Conservation (phyloP, 257 asterid genomes). For the Primulina eburnea region DNA sequence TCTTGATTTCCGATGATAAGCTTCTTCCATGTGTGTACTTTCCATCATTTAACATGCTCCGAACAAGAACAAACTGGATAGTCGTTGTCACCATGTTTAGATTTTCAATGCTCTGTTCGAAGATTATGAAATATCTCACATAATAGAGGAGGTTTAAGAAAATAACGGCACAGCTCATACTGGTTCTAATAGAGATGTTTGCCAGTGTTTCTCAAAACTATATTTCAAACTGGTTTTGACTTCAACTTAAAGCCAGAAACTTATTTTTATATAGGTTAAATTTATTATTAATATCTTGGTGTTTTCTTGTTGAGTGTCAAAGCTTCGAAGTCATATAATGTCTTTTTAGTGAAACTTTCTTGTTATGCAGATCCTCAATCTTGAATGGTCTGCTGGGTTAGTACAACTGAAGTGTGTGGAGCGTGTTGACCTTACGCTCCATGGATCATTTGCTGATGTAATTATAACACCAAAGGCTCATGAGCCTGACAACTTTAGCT, state of each 20-base stretch:
- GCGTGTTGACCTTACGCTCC: slow-evolving; percentile 83
- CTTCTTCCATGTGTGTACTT: slow-evolving; percentile 1
- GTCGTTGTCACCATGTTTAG: slow-evolving; percentile 7
- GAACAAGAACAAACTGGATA: slow-evolving; percentile 6
- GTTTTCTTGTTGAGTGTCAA: background rate
- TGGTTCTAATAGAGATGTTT: slow-evolving; percentile 6
- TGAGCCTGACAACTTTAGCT: slow-evolving; percentile 39
- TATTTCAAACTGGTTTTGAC: slow-evolving; percentile 19
- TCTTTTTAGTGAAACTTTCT: slow-evolving; percentile 24
- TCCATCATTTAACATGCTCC: slow-evolving; percentile 4
- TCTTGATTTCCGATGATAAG: slow-evolving; percentile 13
- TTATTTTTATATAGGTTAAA: slow-evolving; percentile 14
- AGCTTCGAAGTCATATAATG: slow-evolving; percentile 4
- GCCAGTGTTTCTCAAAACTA: background rate
- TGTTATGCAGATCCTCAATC: slow-evolving; percentile 76
- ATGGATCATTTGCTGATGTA: slow-evolving; percentile 87
- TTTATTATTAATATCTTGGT: slow-evolving; percentile 18
- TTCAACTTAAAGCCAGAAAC: slow-evolving; percentile 19
- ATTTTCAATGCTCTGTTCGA: background rate
- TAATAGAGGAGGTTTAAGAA: slow-evolving; percentile 2
- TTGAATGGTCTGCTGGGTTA: slow-evolving; percentile 94
- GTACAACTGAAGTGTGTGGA: slow-evolving; percentile 68
- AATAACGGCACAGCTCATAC: slow-evolving; percentile 4
- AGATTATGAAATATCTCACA: slow-evolving; percentile 12
- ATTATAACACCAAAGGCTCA: slow-evolving; percentile 44